These are phyloP conservation scores for Termitomyces sp. DNA, from an alignment of 768 basidiomycete species.

Conservation along the genomic window DNA sequence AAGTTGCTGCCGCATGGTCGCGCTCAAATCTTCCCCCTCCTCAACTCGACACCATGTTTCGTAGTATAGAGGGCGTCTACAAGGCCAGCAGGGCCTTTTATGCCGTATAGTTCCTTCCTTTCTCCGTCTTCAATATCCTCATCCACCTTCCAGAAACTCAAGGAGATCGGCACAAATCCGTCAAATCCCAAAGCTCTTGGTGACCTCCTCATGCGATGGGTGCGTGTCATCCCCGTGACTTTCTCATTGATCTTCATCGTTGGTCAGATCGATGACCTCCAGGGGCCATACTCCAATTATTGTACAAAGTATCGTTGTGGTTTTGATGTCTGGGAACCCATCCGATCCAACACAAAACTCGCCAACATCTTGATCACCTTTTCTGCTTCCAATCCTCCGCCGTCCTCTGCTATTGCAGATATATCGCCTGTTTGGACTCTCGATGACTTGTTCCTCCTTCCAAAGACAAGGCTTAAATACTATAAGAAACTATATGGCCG, in stretches of 20 bases:
- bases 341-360: constrained; percentile 73
- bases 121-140: constrained; percentile 5
- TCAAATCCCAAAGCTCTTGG: constrained; percentile 92
- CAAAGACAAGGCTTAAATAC: constrained; percentile 81
- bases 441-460: constrained; percentile 85
- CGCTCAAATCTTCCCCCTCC: constrained; percentile 89
- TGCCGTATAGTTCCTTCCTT: constrained; percentile 39
- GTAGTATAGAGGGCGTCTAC: constrained; percentile 89
- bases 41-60: constrained; percentile 91
- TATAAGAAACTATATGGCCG: constrained; percentile 89
- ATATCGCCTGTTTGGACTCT: constrained; percentile 68
- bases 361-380: constrained; percentile 64
- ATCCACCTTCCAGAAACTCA: constrained; percentile 66
- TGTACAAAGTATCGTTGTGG: constrained; percentile 66
- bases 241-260: constrained; percentile 12
- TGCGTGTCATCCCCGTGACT: constrained; percentile 34
- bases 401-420: constrained; percentile 34
- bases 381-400: constrained; percentile 61
- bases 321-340: constrained; percentile 83
- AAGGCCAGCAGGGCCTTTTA: constrained; percentile 85
- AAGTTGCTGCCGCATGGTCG: constrained; percentile 98
- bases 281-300: constrained; percentile 82
- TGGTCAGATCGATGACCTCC: constrained; percentile 85
- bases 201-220: constrained; percentile 97
- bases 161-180: constrained; percentile 90